These are phyloP conservation scores for Leccinum brunneo-olivaceum DNA, from an alignment of 1,284 basidiomycete genomes.

Conservation along the genomic window DNA sequence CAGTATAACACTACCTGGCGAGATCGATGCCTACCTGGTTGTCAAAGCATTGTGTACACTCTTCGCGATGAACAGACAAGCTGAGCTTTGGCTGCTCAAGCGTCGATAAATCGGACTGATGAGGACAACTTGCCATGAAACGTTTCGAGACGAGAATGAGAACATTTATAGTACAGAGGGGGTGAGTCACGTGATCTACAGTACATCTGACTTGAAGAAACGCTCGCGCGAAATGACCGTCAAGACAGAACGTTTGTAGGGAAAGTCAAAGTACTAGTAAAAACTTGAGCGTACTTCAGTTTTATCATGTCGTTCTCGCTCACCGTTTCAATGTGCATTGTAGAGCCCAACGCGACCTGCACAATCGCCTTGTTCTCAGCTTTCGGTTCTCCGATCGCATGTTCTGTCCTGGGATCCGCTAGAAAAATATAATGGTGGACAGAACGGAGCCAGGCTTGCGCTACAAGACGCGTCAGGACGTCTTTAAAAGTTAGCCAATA, in stretches of 20 bases:
- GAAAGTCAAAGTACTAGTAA: conserved; percentile 29
- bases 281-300: background rate
- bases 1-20: conserved; percentile 1
- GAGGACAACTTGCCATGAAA: conserved; percentile 25
- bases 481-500: background rate
- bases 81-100: conserved; percentile 36
- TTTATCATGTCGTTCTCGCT: conserved; percentile 5
- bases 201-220: conserved; percentile 28
- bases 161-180: background rate
- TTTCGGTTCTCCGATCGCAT: conserved; percentile 44
- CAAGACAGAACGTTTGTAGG: conserved; percentile 31
- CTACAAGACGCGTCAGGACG: conserved; percentile 18
- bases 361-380: conserved; percentile 33
- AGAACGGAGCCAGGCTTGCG: conserved; percentile 41
- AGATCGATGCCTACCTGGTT: conserved; percentile 59
- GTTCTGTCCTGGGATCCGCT: conserved; percentile 40
- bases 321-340: conserved; percentile 33
- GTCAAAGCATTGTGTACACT: conserved; percentile 96
- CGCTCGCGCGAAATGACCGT: conserved; percentile 24
- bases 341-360: conserved; percentile 23
- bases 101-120: conserved; percentile 16
- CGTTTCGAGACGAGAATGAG: background rate
- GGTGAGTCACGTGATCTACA: conserved; percentile 9
- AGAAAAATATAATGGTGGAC: conserved; percentile 46
- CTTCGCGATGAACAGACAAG: conserved; percentile 72